phyloP scores from a whole-genome alignment of 169 alveolate genomes.

The Cryptosporidium sp. region DNA sequence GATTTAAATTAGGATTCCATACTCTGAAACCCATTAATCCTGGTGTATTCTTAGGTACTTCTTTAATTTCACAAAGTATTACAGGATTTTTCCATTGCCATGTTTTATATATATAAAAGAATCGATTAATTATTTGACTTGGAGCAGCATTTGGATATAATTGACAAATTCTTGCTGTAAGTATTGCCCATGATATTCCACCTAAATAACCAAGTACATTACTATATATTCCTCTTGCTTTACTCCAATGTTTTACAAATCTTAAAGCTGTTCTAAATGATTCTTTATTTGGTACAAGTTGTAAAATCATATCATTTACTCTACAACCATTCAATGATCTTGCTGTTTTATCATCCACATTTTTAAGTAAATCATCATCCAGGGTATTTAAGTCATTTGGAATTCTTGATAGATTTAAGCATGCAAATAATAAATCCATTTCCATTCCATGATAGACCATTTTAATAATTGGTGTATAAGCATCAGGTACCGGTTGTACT shows the following conservation, averaged over 20 bases:
- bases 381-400: conserved; percentile 81
- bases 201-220: conserved; percentile 95
- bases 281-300: conserved; percentile 93
- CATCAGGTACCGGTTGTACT: conserved; percentile 94
- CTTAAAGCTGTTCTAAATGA: conserved; percentile 94
- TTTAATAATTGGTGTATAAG: conserved; percentile 97
- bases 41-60: conserved; percentile 82
- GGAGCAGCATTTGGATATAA: conserved; percentile 94
- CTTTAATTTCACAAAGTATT: conserved; percentile 89
- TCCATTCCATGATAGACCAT: conserved; percentile 93
- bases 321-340: conserved; percentile 93
- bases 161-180: conserved; percentile 97
- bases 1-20: conserved; percentile 92
- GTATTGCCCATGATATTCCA: conserved; percentile 99
- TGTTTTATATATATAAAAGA: conserved; percentile 91
- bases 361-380: conserved; percentile 86
- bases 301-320: conserved; percentile 94
- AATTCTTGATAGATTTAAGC: conserved; percentile 88
- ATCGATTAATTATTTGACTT: conserved; percentile 91
- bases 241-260: conserved; percentile 97
- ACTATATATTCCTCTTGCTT: conserved; percentile 96
- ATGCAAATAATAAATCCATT: conserved; percentile 96
- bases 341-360: conserved; percentile 90
- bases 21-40: conserved; percentile 91
- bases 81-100: conserved; percentile 93